Base-by-base conservation (phyloP, 345 rosid genomes). In the Dovyalis caffra region DNA sequence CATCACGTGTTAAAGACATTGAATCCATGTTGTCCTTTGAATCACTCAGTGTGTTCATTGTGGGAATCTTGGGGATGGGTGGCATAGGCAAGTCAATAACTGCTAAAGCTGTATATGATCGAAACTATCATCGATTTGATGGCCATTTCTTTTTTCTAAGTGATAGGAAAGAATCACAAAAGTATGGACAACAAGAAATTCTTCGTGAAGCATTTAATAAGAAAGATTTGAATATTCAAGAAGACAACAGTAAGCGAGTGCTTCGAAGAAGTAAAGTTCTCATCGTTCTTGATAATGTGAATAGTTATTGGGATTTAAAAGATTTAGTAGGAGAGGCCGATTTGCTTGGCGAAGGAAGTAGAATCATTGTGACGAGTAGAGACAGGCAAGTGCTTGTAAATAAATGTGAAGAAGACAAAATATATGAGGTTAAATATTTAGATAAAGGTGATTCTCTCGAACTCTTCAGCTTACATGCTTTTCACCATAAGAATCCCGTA, bases 21-120 rank as follows among this genome's bases (percentile, higher is more conserved):
- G 67, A 71, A 38, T 28, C 67, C 26, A 58, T 71, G 28, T 25
- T 71, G 16, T 35, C 37, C 49, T 35, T 61, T 33, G 75, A 35
- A 16, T 16, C 15, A 57, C 37, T 18, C 4, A 66, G 61, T 26
- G 57, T 60, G 16, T 18, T 34, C 25, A 61, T 71, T 9, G 29
- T 71, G 11, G 67, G 75, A 38, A 25, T 71, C 35, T 71, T 53
- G 65, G 74, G 74, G 34, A 37, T 60, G 66, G 66, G 74, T 37
- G 66, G 66, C 34, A 70, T 57, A 23, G 64, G 64, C 45, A 70
- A 69, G 34, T 23, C 58, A 14, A 45, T 57, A 25, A 43, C 43
- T 43, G 57, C 71, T 6, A 23, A 68, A 8, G 71, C n/a, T 43
- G 35, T 47, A 16, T 45, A 33, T 16, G 2, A 45, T 4, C 43